Evolutionary conservation across 768 basidiomycete species (phyloP).

Genomic region (Pleurotus sapidus): DNA sequence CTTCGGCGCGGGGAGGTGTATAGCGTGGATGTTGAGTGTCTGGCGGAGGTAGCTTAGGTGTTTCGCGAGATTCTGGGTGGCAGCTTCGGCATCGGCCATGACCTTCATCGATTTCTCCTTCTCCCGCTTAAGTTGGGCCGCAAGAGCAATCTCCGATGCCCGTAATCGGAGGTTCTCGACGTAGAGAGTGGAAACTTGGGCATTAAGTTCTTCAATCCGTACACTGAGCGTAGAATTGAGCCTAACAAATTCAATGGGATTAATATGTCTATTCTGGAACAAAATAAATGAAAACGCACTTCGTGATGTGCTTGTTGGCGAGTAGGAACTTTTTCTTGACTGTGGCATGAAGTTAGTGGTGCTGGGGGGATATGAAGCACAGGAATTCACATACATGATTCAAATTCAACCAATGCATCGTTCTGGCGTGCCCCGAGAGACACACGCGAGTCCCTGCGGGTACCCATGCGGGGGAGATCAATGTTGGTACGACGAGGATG

Average conservation of each 20-base stretch:
- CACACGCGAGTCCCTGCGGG: slow-evolving; percentile 60
- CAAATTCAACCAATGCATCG: slow-evolving; percentile 81
- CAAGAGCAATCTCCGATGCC: slow-evolving; percentile 75
- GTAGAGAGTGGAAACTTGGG: slow-evolving; percentile 78
- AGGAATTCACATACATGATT: slow-evolving; percentile 62
- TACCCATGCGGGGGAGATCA: slow-evolving; percentile 35
- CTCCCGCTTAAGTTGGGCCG: slow-evolving; percentile 76
- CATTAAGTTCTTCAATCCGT: slow-evolving; percentile 81
- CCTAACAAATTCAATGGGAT: slow-evolving; percentile 30
- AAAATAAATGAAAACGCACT: slow-evolving; percentile 43
- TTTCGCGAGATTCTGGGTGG: slow-evolving; percentile 59
- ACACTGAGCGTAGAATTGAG: slow-evolving; percentile 84
- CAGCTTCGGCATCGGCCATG: slow-evolving; percentile 70
- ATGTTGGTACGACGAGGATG: slow-evolving; percentile 12
- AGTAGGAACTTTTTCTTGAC: slow-evolving; percentile 93
- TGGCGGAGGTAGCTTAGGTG: slow-evolving; percentile 65
- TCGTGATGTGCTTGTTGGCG: slow-evolving; percentile 90
- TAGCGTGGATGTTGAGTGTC: slow-evolving; percentile 43
- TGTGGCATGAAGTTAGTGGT: slow-evolving; percentile 36
- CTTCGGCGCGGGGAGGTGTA: slow-evolving; percentile 14
- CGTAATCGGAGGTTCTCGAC: slow-evolving; percentile 81
- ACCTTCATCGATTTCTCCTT: slow-evolving; percentile 72
- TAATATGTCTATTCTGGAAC: neutral
- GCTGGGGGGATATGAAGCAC: slow-evolving; percentile 16
- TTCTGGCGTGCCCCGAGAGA: slow-evolving; percentile 68